A percentile compares a stretch with the other conserved stretches of the same genome.
Evolutionary conservation across 2,329 filamentous ascomycete genomes (phyloP).

Genomic region (Grosmannia serpens): DNA sequence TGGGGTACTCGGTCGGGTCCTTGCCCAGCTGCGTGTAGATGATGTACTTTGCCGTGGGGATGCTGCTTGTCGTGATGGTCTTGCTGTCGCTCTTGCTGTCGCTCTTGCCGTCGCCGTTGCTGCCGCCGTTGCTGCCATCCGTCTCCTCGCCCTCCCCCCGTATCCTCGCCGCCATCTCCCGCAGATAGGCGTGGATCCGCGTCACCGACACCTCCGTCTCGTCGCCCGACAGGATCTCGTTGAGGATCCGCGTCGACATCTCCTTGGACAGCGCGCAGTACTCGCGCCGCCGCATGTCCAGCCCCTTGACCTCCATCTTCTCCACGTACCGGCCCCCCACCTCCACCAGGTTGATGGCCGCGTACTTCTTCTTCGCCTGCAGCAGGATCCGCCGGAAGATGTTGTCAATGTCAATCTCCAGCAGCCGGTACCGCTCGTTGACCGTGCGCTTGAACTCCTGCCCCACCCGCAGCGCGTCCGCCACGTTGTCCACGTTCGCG

Average conservation of each 20-base stretch:
- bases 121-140: not conserved
- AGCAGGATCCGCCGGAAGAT: conserved; percentile 86
- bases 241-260: conserved; percentile 78
- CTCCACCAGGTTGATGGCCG: conserved; percentile 87
- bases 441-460: conserved; percentile 91
- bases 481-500: conserved; percentile 87
- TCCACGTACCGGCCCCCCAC: conserved; percentile 82
- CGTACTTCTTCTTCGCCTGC: conserved; percentile 99
- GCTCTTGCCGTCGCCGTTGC: not conserved
- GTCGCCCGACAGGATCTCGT: conserved; percentile 88
- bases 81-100: not conserved
- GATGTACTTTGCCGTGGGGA: conserved; percentile 77
- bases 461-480: conserved; percentile 81
- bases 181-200: conserved; percentile 86
- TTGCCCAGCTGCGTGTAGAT: conserved; percentile 98
- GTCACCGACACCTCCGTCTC: conserved; percentile 80
- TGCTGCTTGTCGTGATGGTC: not conserved
- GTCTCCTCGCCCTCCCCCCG: conserved; percentile 50
- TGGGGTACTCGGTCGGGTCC: conserved; percentile 83
- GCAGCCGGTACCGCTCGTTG: conserved; percentile 81
- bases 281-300: conserved; percentile 96
- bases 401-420: conserved; percentile 98
- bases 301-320: conserved; percentile 94
- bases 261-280: conserved; percentile 95
- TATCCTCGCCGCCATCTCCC: conserved; percentile 78